Evolutionary conservation across 1,284 basidiomycete species (phyloP).

Genomic region (Cryptococcus sp.): DNA sequence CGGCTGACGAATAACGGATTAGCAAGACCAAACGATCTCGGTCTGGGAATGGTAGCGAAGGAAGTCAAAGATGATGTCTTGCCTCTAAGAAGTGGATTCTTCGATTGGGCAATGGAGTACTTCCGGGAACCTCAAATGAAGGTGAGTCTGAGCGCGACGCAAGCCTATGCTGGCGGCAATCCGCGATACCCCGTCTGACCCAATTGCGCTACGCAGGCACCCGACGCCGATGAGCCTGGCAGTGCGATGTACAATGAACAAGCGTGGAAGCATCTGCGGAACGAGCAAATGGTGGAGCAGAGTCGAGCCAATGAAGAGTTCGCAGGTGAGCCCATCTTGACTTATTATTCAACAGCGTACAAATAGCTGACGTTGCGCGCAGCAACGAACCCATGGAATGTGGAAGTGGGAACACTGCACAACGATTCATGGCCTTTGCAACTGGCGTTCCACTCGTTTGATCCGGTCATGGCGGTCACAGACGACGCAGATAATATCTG

Average conservation of each 20-base stretch:
- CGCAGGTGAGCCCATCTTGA: slow-evolving; percentile 62
- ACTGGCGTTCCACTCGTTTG: slow-evolving; percentile 88
- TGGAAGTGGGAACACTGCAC: slow-evolving; percentile 72
- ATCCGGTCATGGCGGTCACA: slow-evolving; percentile 81
- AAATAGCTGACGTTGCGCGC: not conserved
- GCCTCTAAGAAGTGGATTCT: slow-evolving; percentile 88
- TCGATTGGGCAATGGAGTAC: slow-evolving; percentile 95
- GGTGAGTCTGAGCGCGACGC: slow-evolving; percentile 57
- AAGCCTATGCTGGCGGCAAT: too few species aligned
- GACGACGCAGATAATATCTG: slow-evolving; percentile 85
- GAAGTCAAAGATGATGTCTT: slow-evolving; percentile 60
- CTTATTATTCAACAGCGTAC: too few species aligned
- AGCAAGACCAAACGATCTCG: slow-evolving; percentile 43
- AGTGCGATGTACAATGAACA: slow-evolving; percentile 93
- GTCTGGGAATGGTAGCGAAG: slow-evolving; percentile 53
- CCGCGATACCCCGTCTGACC: not conserved
- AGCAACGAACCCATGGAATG: slow-evolving; percentile 72
- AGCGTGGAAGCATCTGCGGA: slow-evolving; percentile 89
- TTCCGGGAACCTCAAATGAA: slow-evolving; percentile 99
- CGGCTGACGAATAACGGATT: slow-evolving; percentile 46
- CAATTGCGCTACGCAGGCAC: slow-evolving; percentile 62
- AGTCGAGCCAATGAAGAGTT: slow-evolving; percentile 59
- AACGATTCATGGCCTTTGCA: slow-evolving; percentile 71
- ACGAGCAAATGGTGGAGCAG: slow-evolving; percentile 80
- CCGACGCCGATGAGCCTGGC: slow-evolving; percentile 93